Evolutionary conservation across 345 rosid species (phyloP), one percentile per base, ranked within the genome.

Genomic region (Cochlearia excelsa): DNA sequence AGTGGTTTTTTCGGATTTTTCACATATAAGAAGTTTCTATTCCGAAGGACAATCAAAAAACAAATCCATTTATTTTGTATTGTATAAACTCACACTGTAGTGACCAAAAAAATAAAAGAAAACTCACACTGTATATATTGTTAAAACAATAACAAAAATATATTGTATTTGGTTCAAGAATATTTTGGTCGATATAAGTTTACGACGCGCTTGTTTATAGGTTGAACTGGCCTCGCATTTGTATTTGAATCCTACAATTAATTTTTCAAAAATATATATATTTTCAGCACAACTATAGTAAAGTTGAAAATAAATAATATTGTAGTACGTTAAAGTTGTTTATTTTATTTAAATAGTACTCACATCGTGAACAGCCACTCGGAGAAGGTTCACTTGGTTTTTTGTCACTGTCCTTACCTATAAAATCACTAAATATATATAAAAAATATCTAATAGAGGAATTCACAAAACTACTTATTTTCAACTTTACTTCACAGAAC

Each of bases 301-400:
- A 16, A 16, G 23, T 16, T 16, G 23, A 16, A 16, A 16, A 16
- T 16, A 16, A 16, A 16, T 16, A 16, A 16, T 16, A 16, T 16
- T 16, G 23, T 16, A 16, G 27, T 23, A 34, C 6, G 34, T 60
- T 26, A 5, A 30, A 2, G 23, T 16, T 16, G 23, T 16, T 16
- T 16, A 16, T 16, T 43, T 26, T 42, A 33, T 23, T 46, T 38
- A 58, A 16, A 16, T 30, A 54, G 44, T 46, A 54, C 87, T 84
- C 28, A 90, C 97, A 59, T 88, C 98, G 26, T 80, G 91, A 7
- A 84, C 95, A 11, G 92, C 87, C 7, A 82, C 90, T 0, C 92
- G 92, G 43, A 91, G 90, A 40, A 79, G 40, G 29, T 23, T 72
- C 49, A 85, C 63, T 78, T 91, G 96, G 43, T 84, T 74, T 31